phyloP scores from a whole-genome alignment of 176 grass and related monocot species.

The Cenchrus fungigraminus region DNA sequence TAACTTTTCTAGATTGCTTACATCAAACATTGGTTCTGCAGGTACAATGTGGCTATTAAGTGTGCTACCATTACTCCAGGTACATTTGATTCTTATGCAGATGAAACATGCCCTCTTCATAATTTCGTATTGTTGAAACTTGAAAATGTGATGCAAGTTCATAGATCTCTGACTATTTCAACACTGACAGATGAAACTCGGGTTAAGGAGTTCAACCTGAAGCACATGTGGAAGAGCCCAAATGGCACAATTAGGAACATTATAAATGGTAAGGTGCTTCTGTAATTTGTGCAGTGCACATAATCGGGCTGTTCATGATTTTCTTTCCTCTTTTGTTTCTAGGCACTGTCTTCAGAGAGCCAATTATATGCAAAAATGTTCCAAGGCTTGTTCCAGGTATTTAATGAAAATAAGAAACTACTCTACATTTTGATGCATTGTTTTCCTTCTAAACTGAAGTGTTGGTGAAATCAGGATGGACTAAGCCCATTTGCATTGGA shows the following conservation, averaged over 20 bases:
- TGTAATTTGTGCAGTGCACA: conserved; percentile 35
- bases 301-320: conserved; percentile 33
- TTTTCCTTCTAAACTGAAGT: conserved; percentile 31
- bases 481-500: conserved; percentile 98
- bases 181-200: conserved; percentile 74
- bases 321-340: conserved; percentile 28
- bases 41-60: conserved; percentile 98
- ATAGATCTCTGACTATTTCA: conserved; percentile 37
- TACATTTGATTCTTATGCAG: conserved; percentile 51
- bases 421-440: not conserved
- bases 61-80: conserved; percentile 98
- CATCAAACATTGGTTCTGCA: conserved; percentile 43
- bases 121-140: conserved; percentile 33
- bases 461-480: conserved; percentile 77
- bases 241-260: conserved; percentile 99
- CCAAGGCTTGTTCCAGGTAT: conserved; percentile 94
- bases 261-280: conserved; percentile 66
- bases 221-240: conserved; percentile 94
- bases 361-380: conserved; percentile 95
- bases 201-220: conserved; percentile 88
- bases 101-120: conserved; percentile 26
- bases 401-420: conserved; percentile 29
- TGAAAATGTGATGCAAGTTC: not conserved
- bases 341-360: conserved; percentile 98
- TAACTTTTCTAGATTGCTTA: conserved; percentile 18